Base-by-base conservation (phyloP, 306 rosid species). In the Fagus crenata region DNA sequence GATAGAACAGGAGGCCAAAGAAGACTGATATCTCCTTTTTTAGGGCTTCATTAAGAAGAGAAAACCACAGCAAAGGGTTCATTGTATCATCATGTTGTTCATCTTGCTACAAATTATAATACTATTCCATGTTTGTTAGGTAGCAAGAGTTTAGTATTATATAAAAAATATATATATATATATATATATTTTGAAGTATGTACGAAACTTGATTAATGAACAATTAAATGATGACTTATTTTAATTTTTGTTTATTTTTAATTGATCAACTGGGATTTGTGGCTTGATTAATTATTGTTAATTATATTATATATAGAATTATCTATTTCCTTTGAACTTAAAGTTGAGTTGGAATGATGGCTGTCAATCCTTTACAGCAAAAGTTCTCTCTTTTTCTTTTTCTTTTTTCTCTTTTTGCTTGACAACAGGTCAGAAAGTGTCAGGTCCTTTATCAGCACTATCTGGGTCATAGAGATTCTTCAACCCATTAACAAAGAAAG, bases 321-420 rank as follows among this genome's bases (percentile, higher is more conserved):
- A 49, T 6, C 35, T 35, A 37, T 36, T 53, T 73, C 6, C 69
- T 13, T 46, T 58, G 58, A 78, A 82, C 81, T 69, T 75, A 67
- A 83, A 73, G 80, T 89, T 63, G 80, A 72, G 76, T 69, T 73
- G 84, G 88, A 88, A 92, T 89, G 95, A 92, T 92, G 97, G 90
- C 69, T 85, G 85, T 88, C 93, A 87, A 87, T 81, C 91, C 89
- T 77, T 81, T 84, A 75, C 87, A 81, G 91, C 79, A 86, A 88
- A 85, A 82, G 86, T 77, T 80, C 72, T 75, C 68, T 77, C 67
- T 74, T 68, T 84, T 74, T 49, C 39, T 71, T 71, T 67, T 59
- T 31, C 46, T 11, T 14, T 36, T 78, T 46, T 63, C 43, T 83
- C 74, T 74, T 71, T 86, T 86, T 81, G 69, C 76, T 83, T 77